phyloP scores from a whole-genome alignment of 805 yeast species.

The Candida jianshihensis region DNA sequence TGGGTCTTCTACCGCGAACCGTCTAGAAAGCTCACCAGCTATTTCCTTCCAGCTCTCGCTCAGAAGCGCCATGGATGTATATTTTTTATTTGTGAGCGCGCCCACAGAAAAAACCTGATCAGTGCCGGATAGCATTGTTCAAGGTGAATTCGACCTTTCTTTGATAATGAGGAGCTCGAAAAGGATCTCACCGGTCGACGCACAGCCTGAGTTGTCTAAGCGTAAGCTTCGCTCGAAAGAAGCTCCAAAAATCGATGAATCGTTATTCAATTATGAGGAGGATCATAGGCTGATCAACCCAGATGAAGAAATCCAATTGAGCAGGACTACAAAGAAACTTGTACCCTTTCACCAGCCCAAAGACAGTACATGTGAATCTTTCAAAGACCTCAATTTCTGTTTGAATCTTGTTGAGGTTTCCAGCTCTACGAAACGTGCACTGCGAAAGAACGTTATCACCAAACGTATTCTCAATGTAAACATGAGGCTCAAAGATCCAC shows the following conservation, averaged over 20 bases:
- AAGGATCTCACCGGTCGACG: neutral
- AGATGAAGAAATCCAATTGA: neutral
- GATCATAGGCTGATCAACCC: constrained; percentile 13
- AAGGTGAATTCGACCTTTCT: too few species aligned
- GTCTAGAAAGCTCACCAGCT: too few species aligned
- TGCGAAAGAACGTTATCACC: constrained; percentile 8
- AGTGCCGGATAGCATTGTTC: too few species aligned
- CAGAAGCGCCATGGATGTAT: too few species aligned
- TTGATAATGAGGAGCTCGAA: neutral
- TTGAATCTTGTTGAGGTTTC: neutral
- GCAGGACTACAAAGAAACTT: neutral
- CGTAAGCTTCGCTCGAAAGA: constrained; percentile 15
- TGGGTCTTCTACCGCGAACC: too few species aligned
- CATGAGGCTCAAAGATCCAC: constrained; percentile 30
- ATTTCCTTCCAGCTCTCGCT: too few species aligned
- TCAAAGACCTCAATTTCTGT: neutral
- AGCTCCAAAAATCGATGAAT: constrained; percentile 10
- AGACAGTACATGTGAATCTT: too few species aligned
- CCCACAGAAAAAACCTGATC: neutral
- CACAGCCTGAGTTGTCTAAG: neutral
- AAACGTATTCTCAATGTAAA: constrained; percentile 2
- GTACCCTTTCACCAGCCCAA: too few species aligned
- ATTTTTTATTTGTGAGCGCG: too few species aligned
- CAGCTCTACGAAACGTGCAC: constrained; percentile 4
- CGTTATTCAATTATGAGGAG: constrained; percentile 23